Base-by-base conservation (phyloP, 306 rosid genomes). In the Dalbergia oliveri region DNA sequence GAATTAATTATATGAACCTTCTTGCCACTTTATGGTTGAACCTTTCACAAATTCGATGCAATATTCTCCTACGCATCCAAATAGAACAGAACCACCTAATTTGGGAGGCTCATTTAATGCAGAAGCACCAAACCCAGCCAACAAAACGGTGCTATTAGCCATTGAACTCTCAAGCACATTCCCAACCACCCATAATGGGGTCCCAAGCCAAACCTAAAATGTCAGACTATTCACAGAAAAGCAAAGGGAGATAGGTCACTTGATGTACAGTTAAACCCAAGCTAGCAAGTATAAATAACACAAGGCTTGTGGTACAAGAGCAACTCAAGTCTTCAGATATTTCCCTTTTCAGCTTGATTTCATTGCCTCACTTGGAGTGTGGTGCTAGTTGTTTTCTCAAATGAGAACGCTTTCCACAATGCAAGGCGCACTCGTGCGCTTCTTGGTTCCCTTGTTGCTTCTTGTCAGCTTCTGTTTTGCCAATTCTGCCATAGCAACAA, bases 371-470 rank as follows among this genome's bases (percentile, higher is more conserved):
- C 49, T 13, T 39, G 34, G 5, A 0, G 66, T 12, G 33, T 31
- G 71, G 62, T 4, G 54, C 11, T 6, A 0, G 5, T 14, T 68
- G 19, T 62, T 62, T 78, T 59, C 69, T 31, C 65, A 62, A 37
- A 72, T 64, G 74, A 31, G 50, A 34, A 80, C 50, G 19, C 4
- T 49, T 65, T 84, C 72, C n/a, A 41, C 72, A 51, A 1, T 63
- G 15, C 69, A 69, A 51, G 11, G 65, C 23, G 50, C 87, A 60
- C 4, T 79, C 18, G 7, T 69, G 64, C 63, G 41, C 74, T 58
- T 75, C 21, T 81, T 34, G 39, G 21, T 84, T 54, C 79, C 77
- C 21, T 47, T 84, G 39, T 47, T 81, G 47, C 82, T 85, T 34
- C 11, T 60, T 33, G 59, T 44, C 8, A 72, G 60, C 72, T 76